A percentile compares a stretch with the other conserved stretches of the same genome.
Evolutionary conservation across 1,139 yeast genomes (phyloP).

Genomic region (Diutina mesorugosa): DNA sequence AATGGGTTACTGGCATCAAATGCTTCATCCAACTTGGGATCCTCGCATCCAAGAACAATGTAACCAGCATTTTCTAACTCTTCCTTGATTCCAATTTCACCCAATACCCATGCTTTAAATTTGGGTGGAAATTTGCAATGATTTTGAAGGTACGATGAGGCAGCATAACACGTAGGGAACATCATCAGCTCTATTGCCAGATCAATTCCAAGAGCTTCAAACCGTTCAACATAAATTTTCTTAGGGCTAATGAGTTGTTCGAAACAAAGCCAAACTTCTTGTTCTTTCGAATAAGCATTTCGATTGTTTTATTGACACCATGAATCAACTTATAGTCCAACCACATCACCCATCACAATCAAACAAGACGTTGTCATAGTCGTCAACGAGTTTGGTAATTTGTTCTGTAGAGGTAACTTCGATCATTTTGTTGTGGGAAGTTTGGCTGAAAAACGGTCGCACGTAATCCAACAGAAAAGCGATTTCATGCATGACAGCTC

Average conservation of each 20-base stretch:
- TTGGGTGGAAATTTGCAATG: conserved; percentile 12
- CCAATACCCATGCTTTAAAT: conserved; percentile 70
- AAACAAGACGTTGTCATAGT: conserved; percentile 13
- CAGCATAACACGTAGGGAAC: conserved; percentile 28
- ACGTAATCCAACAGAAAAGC: not conserved
- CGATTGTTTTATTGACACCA: conserved; percentile 53
- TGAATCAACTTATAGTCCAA: conserved; percentile 66
- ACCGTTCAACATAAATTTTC: conserved; percentile 21
- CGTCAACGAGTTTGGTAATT: not conserved
- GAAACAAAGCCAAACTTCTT: conserved; percentile 26
- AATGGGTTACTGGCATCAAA: conserved; percentile 32
- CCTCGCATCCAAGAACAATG: conserved; percentile 64
- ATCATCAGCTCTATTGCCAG: conserved; percentile 16
- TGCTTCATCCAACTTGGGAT: conserved; percentile 17
- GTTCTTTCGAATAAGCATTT: conserved; percentile 29
- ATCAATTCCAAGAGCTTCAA: conserved; percentile 19
- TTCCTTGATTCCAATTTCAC: conserved; percentile 69
- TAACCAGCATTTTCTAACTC: conserved; percentile 64
- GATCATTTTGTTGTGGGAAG: not conserved
- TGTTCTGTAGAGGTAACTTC: not conserved
- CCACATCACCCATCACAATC: conserved; percentile 96
- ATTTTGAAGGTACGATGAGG: conserved; percentile 15
- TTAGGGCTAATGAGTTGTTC: conserved; percentile 26
- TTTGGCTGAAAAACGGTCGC: not conserved
- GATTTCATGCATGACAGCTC: not conserved